These are phyloP conservation scores for Suhomyces yuchorum DNA, from an alignment of 1,139 yeast species.

Conservation along the genomic window DNA sequence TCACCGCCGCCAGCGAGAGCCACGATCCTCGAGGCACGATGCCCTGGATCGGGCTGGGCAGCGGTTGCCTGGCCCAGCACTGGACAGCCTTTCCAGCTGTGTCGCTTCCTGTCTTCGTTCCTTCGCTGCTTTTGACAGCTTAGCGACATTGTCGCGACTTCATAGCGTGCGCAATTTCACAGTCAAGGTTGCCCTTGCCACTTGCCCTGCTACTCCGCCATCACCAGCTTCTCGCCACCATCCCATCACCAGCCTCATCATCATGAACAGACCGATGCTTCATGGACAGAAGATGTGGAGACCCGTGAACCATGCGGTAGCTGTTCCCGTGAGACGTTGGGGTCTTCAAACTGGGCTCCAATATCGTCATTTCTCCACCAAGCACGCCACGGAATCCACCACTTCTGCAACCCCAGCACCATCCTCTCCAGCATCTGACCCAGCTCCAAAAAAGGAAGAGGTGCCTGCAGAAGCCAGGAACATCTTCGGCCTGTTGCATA, in stretches of 20 bases:
- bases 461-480: slow-evolving; percentile 2
- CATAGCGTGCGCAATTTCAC: not conserved
- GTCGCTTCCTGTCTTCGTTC: not conserved
- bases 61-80: too few species aligned
- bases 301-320: not conserved
- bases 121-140: not conserved
- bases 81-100: too few species aligned
- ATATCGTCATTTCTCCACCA: not conserved
- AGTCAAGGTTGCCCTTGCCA: slow-evolving; percentile 1
- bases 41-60: too few species aligned
- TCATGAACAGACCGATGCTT: not conserved
- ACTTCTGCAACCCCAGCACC: not conserved
- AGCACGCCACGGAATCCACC: not conserved
- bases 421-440: not conserved
- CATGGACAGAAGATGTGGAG: not conserved
- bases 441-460: not conserved
- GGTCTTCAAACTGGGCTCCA: not conserved
- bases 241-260: not conserved
- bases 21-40: not conserved
- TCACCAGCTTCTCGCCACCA: too few species aligned
- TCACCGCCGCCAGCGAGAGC: too few species aligned
- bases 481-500: slow-evolving; percentile 39
- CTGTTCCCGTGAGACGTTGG: not conserved
- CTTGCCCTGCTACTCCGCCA: not conserved
- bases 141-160: not conserved